Conservation (phyloP, 2,329 filamentous ascomycete genomes). For the Diaporthe amygdali region DNA sequence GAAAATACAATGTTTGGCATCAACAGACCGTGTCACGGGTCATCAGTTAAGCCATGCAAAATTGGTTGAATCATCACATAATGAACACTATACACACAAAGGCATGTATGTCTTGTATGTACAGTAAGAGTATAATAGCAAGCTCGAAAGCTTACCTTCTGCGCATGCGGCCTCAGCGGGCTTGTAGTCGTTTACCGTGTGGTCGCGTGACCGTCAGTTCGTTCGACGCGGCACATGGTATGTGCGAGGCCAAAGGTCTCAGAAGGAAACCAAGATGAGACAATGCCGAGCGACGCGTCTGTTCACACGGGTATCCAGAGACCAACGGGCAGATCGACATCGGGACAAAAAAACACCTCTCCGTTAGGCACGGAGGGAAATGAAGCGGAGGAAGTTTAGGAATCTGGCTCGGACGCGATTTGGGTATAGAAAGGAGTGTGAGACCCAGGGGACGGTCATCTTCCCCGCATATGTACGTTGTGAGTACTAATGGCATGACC, state of each 20-base stretch:
- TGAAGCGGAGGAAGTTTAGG: not conserved
- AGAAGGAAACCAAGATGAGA: not conserved
- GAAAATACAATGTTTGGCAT: conserved; percentile 24
- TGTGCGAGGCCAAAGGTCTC: no score
- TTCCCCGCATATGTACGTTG: conserved; percentile 4
- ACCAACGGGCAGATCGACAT: not conserved
- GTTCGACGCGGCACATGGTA: no score
- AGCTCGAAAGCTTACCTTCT: not conserved
- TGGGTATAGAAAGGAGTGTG: not conserved
- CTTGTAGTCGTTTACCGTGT: not conserved
- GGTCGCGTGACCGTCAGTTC: not conserved
- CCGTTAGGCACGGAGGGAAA: not conserved
- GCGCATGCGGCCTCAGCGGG: no score
- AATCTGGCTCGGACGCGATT: not conserved
- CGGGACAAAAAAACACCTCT: not conserved
- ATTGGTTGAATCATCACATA: conserved; percentile 19
- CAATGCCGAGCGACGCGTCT: not conserved
- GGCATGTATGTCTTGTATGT: no score
- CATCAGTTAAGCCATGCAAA: conserved; percentile 29
- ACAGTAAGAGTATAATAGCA: not conserved
- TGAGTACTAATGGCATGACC: not conserved
- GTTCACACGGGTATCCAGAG: not conserved
- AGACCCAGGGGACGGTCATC: not conserved
- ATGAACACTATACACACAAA: not conserved
- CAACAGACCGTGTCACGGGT: conserved; percentile 23